Percentiles rank a stretch among this genome's conserved stretches.
phyloP scores from a whole-genome alignment of 352 stramenopile species.

The Pythium plurisporium region DNA sequence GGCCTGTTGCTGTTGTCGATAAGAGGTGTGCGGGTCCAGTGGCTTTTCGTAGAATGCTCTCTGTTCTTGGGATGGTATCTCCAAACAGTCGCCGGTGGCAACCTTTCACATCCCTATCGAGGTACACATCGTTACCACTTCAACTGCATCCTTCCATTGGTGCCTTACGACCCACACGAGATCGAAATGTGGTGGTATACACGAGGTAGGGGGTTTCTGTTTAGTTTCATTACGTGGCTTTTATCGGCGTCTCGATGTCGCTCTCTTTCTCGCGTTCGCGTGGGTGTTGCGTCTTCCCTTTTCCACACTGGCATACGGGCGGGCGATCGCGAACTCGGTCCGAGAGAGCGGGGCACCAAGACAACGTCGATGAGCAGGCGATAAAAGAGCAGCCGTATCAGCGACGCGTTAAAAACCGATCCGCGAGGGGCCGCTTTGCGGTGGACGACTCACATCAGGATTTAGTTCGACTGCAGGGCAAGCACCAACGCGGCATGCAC shows the following conservation, averaged over 20 bases:
- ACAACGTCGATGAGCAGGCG: too few relatives aligned
- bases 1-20: background rate
- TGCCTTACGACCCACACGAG: too few relatives aligned
- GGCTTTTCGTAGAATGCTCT: too few relatives aligned
- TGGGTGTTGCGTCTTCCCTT: background rate
- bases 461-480: constrained; percentile 77
- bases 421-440: background rate
- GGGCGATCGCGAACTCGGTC: too few relatives aligned
- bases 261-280: background rate
- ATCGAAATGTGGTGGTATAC: too few relatives aligned
- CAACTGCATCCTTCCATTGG: too few relatives aligned
- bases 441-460: background rate
- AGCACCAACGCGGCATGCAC: constrained; percentile 90
- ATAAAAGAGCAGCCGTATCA: too few relatives aligned
- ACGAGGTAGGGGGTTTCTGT: background rate
- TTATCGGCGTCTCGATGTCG: constrained; percentile 4
- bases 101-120: background rate
- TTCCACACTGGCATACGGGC: constrained; percentile 12
- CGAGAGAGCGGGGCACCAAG: too few relatives aligned
- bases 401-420: background rate
- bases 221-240: constrained; percentile 20
- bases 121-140: background rate
- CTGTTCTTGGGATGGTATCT: too few relatives aligned
- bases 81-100: constrained; percentile 6
- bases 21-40: too few relatives aligned